These are phyloP conservation scores for Heliosperma pusillum DNA, from an alignment of 148 eudicot genomes.

Conservation along the genomic window DNA sequence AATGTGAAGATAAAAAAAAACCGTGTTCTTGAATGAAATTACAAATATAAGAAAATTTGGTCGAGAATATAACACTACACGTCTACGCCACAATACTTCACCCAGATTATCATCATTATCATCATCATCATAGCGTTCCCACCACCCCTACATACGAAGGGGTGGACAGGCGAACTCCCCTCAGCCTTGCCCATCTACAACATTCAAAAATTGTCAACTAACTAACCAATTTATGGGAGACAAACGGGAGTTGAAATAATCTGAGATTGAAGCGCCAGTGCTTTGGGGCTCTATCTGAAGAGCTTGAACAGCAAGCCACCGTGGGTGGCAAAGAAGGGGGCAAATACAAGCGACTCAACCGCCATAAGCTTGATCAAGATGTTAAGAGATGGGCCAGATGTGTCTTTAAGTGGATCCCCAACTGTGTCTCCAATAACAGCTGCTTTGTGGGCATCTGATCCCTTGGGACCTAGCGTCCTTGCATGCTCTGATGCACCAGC, in stretches of 20 bases:
- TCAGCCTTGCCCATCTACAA: constrained; percentile 15
- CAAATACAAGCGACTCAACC: constrained; percentile 88
- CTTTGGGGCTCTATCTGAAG: constrained; percentile 19
- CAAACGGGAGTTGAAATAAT: constrained; percentile 12
- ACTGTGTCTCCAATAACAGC: constrained; percentile 91
- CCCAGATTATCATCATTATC: constrained; percentile 22
- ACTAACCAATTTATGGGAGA: constrained; percentile 22
- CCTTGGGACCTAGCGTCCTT: constrained; percentile 72
- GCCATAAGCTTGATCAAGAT: constrained; percentile 97
- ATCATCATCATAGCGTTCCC: constrained; percentile 2
- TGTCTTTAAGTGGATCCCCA: constrained; percentile 96
- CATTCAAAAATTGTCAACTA: constrained; percentile 33
- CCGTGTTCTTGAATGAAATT: constrained; percentile 12
- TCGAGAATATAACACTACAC: constrained; percentile 18
- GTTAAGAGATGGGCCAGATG: constrained; percentile 91
- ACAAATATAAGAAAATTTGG: constrained; percentile 21
- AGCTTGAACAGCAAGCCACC: constrained; percentile 93
- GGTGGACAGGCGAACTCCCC: constrained; percentile 15
- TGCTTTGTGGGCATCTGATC: constrained; percentile 86
- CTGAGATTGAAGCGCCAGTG: constrained; percentile 9
- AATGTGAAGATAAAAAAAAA: not conserved
- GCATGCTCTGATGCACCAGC: constrained; percentile 87
- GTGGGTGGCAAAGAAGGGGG: constrained; percentile 92
- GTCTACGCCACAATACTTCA: constrained; percentile 13
- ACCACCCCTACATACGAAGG: constrained; percentile 13